A percentile compares a stretch with the other conserved stretches of the same genome.
phyloP scores from a whole-genome alignment of 305 asterid species.

The Solanum hybrid region DNA sequence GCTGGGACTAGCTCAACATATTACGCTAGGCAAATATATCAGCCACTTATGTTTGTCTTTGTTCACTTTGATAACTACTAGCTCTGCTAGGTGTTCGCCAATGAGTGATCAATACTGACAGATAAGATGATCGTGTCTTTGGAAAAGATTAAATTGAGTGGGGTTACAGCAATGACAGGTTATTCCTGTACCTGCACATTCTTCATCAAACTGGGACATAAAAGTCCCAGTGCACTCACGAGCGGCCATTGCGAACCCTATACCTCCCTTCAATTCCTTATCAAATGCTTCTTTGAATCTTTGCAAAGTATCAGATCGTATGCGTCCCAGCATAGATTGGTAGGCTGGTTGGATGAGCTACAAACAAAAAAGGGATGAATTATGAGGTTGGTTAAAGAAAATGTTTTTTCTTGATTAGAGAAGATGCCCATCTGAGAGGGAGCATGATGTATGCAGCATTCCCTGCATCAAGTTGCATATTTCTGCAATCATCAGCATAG shows the following conservation, averaged over 20 bases:
- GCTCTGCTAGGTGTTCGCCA: not conserved
- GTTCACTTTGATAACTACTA: not conserved
- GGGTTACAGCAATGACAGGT: slow-evolving; percentile 1
- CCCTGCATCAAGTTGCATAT: not conserved
- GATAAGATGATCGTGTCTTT: not conserved
- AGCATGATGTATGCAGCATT: not conserved
- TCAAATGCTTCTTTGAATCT: slow-evolving; percentile 69
- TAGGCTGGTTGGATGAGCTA: slow-evolving; percentile 96
- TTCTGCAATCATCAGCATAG: not conserved
- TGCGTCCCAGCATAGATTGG: slow-evolving; percentile 83
- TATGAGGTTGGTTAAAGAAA: not conserved
- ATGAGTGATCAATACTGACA: not conserved
- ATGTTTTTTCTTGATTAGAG: not conserved
- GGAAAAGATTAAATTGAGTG: not conserved
- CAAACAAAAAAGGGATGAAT: not conserved
- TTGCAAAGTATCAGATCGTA: slow-evolving; percentile 68
- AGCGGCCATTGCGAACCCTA: slow-evolving; percentile 76
- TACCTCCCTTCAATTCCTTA: slow-evolving; percentile 60
- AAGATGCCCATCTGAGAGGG: not conserved
- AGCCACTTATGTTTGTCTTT: not conserved
- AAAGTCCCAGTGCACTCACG: slow-evolving; percentile 48
- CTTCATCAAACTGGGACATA: slow-evolving; percentile 58
- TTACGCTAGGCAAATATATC: not conserved
- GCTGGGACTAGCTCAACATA: not conserved
- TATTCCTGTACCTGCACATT: slow-evolving; percentile 52